Base-by-base conservation (phyloP, 257 asterid genomes). In the Misopates orontium region DNA sequence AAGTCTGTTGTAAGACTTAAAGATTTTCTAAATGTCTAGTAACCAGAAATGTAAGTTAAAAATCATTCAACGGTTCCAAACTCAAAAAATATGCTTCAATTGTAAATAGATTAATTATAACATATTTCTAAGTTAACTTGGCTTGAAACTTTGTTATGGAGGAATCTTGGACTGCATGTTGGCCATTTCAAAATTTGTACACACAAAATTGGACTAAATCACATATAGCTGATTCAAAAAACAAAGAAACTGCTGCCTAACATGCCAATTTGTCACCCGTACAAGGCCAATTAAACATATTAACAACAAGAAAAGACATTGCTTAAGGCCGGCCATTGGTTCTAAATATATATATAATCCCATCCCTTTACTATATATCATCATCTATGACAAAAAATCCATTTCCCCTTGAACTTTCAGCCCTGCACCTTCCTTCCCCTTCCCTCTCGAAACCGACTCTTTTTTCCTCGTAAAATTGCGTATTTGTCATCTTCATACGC, bases 321-420 rank as follows among this genome's bases (percentile, higher is more conserved):
- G n/a, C 51, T 39, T 3, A 48, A 73, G 82, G 84, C 82, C 84
- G 82, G 84, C 84, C 67, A 20, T 62, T 18, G 53, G 36, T 56
- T 18, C 49, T 65, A 53, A 67, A 56, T 57, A 57, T 23, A 69
- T 48, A 49, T 23, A 69, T 48, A 49, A 8, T 31, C 54, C 12
- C 25, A 0, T 16, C 47, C 9, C 28, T 47, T 15, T 45, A 24
- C 57, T 58, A n/a, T n/a, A n/a, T n/a, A 53, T 49, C 64, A 49
- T 28, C 40, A 18, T 48, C 31, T 44, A 49, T 15, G 51, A 59
- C 62, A 53, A 64, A 8, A 53, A 56, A 40, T 66, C 39, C 64
- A n/a, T 28, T 42, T 66, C 64, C 17, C 49, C 65, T 73, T 65
- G 75, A 64, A 28, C 20, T 70, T 25, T 70, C 82, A 49, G 77